Base-by-base conservation (phyloP, 495 filamentous ascomycete genomes). In the Thermochaetoides thermophila region DNA sequence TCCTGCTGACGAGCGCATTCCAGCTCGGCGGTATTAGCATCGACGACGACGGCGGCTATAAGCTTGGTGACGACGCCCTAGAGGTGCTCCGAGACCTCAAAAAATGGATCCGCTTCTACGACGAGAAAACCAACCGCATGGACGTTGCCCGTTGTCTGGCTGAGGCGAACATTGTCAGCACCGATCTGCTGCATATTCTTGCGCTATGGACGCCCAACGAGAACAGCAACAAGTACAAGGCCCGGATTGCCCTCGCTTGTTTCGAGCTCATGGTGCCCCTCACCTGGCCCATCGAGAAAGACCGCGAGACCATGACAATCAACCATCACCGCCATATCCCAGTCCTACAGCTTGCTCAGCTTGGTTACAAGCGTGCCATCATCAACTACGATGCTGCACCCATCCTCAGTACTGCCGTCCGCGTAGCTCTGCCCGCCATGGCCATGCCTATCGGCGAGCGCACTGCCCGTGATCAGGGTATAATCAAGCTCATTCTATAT, bases 71-170 rank as follows among this genome's bases (percentile, higher is more conserved):
- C 50, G 87, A 95, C 55, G 85, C 91, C 6, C 56, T 91, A 41
- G 82, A 86, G 31, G 86, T 83, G 56, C 65, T 99, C 34, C 81
- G 85, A 32, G 91, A 99, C 56, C 66, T 96, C 26, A 84, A 83
- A 43, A 77, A 74, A 69, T 96, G 91, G 91, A 60, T 99, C 45
- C 84, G 79, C 49, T 66, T 92, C 37, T 91, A 91, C 65, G 91
- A 99, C 51, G 80, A 92, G 49, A 91, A 89, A 53, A 72, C 78
- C 34, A 91, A 92, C 47, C 78, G 89, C 35, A 78, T 91, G 69
- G 91, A 99, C 57, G 91, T 96, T 32, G 86, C 85, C 27, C 70
- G 89, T 53, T 94, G 85, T 48, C 61, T 96, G 35, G 81, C 84
- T 48, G 86, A 96, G 50, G 77, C 84, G 27, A 95, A 96, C 48